These are phyloP conservation scores for Tulasnella sp. DNA, from an alignment of 768 basidiomycete species.

Conservation along the genomic window DNA sequence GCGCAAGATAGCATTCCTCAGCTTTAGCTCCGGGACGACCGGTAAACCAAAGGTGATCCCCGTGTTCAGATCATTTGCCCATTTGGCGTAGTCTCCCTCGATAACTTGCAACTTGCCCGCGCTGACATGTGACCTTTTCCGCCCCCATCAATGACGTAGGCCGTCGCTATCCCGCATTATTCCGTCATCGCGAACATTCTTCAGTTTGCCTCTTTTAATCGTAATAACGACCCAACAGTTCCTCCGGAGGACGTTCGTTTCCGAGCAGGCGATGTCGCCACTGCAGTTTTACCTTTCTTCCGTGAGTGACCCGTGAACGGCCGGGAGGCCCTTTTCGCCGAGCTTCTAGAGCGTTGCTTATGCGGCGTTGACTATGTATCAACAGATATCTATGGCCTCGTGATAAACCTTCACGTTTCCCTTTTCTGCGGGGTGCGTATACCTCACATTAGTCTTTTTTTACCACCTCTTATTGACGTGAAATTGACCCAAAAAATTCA, in stretches of 20 bases:
- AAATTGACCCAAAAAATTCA: not conserved
- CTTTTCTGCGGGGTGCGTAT: conserved; percentile 33
- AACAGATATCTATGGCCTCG: conserved; percentile 32
- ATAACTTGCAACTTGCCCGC: not conserved
- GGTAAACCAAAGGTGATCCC: conserved; percentile 48
- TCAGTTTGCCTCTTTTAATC: conserved; percentile 53
- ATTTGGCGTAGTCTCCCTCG: not conserved
- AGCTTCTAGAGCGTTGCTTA: not conserved
- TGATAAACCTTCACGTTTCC: conserved; percentile 30
- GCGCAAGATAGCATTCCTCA: conserved; percentile 65
- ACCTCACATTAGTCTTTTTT: not conserved
- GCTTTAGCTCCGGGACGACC: conserved; percentile 73
- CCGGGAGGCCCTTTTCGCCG: not conserved
- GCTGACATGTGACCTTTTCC: conserved; percentile 32
- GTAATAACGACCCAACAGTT: conserved; percentile 43
- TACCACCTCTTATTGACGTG: not conserved
- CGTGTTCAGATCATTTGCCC: not conserved
- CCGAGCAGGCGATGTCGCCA: conserved; percentile 55
- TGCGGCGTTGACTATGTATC: not conserved
- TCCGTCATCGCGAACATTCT: conserved; percentile 59
- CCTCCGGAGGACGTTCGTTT: conserved; percentile 41
- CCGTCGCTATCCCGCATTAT: conserved; percentile 59
- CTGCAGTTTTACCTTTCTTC: conserved; percentile 26
- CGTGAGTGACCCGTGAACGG: not conserved
- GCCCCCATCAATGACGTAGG: conserved; percentile 36